Evolutionary conservation across 257 asterid species (phyloP), one percentile per base, ranked within the genome.

Genomic region (Plectranthus barbatus): DNA sequence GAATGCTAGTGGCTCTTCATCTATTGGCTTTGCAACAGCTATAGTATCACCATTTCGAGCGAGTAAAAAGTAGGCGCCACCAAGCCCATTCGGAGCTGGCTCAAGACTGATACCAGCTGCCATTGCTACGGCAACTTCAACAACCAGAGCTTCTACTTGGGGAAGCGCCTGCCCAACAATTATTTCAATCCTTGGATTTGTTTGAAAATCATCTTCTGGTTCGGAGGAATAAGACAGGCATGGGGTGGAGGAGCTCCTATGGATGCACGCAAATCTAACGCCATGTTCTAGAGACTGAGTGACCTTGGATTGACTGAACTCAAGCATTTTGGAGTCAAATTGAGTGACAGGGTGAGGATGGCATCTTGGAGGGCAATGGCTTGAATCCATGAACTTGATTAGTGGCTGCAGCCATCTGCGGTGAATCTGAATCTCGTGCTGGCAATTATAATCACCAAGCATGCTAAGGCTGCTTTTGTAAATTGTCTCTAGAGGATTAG

Each of bases 1-100:
- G 64, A 92, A 70, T 9, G 97, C 99, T 29, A 92, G 74, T 31
- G 99, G 99, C 62, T 92, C 99, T 86, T 92, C 99, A 24, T 92
- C 99, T n/a, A 87, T 73, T 0, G 99, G 99, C 84, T 92, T 92
- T 2, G 95, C 96, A 39, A 92, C 97, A 6, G 96, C 96, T 18
- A 92, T 72, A 17, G 77, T 75, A 29, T 75, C 80, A 14, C 95
- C 95, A 49, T 72, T 80, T 48, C 69, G 78, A 2, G 91, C 69
- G 3, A 76, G 82, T 3, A 92, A 52, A 64, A 92, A 84, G 79
- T 92, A 92, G 48, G 95, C 97, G 3, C 99, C 99, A 4, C 99
- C 99, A 3, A 92, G 90, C 44, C 99, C 97, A 48, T 81, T 85
- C 13, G 97, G 79, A 9, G 86, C 77, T 7, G 92, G 90, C 84